These are phyloP conservation scores for Cystobasidium tubakii DNA, from an alignment of 768 basidiomycete species.

Conservation along the genomic window DNA sequence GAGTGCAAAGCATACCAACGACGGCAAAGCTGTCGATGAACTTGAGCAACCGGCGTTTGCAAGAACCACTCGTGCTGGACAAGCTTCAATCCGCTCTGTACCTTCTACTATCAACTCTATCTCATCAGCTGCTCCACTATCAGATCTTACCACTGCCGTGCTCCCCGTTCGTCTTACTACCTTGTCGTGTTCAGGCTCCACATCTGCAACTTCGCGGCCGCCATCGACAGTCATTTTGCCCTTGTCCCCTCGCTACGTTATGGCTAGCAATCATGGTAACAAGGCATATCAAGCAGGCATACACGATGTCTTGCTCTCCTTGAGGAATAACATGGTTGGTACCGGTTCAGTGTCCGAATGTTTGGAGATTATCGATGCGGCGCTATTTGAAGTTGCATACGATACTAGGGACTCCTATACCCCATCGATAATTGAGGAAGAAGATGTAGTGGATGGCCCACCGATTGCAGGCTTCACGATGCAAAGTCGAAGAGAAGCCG, in stretches of 20 bases:
- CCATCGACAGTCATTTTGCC: neutral
- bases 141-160: neutral
- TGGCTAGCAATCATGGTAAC: neutral
- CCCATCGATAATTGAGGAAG: conserved; percentile 5
- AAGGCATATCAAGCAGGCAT: neutral
- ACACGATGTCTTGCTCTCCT: conserved; percentile 11
- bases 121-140: neutral
- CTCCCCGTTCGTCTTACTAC: neutral
- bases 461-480: too few species aligned
- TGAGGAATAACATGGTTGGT: conserved; percentile 13
- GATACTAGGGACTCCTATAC: neutral
- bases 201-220: neutral
- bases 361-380: conserved; percentile 13
- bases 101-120: neutral
- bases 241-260: neutral
- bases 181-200: neutral
- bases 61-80: neutral
- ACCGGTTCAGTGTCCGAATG: neutral
- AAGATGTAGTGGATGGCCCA: neutral
- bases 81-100: neutral
- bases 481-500: too few species aligned
- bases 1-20: neutral
- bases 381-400: conserved; percentile 20
- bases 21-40: neutral
- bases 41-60: neutral